Evolutionary conservation across 768 basidiomycete genomes (phyloP).

Genomic region (Mycena metata): DNA sequence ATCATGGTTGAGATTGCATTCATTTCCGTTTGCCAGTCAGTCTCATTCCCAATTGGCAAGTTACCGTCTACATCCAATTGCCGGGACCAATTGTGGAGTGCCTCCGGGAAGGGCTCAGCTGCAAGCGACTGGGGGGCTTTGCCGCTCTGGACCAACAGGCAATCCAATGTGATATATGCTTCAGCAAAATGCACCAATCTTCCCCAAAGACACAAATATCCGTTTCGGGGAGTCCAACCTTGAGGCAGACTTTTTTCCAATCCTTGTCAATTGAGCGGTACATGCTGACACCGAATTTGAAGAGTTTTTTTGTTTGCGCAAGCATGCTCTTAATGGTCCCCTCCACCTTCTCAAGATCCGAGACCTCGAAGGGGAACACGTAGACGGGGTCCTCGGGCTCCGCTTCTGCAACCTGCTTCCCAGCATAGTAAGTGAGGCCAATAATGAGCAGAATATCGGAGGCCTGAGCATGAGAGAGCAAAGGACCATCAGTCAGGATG

Average conservation of each 20-base stretch:
- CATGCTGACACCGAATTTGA: not conserved
- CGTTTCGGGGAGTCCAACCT: constrained; percentile 1
- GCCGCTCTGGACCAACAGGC: not conserved
- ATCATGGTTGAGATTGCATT: not conserved
- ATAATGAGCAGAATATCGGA: constrained; percentile 1
- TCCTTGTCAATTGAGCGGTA: not conserved
- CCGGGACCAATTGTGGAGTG: not conserved
- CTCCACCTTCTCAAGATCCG: not conserved
- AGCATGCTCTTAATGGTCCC: not conserved
- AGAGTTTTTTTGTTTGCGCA: not conserved
- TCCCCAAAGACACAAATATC: not conserved
- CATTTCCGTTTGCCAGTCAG: not conserved
- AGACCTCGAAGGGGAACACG: not conserved
- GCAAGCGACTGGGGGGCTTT: not conserved
- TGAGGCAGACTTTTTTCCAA: constrained; percentile 1
- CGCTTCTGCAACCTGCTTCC: not conserved
- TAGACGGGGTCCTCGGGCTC: not conserved
- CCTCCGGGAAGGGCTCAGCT: not conserved
- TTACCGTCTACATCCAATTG: not conserved
- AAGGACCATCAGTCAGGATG: not conserved
- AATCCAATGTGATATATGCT: not conserved
- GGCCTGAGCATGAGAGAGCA: not conserved
- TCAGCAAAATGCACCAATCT: not conserved
- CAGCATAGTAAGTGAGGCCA: not conserved
- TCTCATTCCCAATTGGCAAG: not conserved